Evolutionary conservation across 257 asterid species (phyloP).

Genomic region (Thymus mandschuricus): DNA sequence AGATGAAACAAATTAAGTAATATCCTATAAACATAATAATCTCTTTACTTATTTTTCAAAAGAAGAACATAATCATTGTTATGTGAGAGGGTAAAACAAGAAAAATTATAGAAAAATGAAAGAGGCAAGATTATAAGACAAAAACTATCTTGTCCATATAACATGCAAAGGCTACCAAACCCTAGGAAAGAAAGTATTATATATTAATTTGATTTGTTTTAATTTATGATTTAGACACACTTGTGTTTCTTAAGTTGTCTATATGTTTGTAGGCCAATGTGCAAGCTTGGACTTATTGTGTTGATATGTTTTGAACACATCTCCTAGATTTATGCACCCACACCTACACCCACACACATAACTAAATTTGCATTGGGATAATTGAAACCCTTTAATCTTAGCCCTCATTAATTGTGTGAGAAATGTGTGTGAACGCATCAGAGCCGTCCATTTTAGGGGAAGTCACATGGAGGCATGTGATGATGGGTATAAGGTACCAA

Average conservation of each 20-base stretch:
- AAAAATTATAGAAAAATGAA: no score
- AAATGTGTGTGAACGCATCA: slow-evolving; percentile 39
- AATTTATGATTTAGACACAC: slow-evolving; percentile 20
- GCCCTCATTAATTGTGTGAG: background rate
- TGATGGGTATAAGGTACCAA: slow-evolving; percentile 33
- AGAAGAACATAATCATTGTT: no score
- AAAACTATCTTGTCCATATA: no score
- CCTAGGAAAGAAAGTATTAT: no score
- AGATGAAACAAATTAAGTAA: no score
- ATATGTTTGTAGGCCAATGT: slow-evolving; percentile 37
- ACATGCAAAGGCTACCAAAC: no score
- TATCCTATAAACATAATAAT: no score
- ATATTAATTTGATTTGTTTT: no score
- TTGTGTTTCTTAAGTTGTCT: slow-evolving; percentile 36
- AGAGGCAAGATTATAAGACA: no score
- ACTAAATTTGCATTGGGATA: background rate
- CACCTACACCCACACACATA: background rate
- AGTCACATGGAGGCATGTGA: slow-evolving; percentile 81
- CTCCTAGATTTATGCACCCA: slow-evolving; percentile 21
- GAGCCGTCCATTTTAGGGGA: slow-evolving; percentile 37
- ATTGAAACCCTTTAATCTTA: background rate
- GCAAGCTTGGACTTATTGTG: slow-evolving; percentile 32
- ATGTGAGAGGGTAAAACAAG: no score
- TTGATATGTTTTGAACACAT: slow-evolving; percentile 24
- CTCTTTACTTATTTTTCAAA: no score